Evolutionary conservation across 2,329 filamentous ascomycete species (phyloP), one percentile per base, ranked within the genome.

Genomic region (Hypoxylon sp.): DNA sequence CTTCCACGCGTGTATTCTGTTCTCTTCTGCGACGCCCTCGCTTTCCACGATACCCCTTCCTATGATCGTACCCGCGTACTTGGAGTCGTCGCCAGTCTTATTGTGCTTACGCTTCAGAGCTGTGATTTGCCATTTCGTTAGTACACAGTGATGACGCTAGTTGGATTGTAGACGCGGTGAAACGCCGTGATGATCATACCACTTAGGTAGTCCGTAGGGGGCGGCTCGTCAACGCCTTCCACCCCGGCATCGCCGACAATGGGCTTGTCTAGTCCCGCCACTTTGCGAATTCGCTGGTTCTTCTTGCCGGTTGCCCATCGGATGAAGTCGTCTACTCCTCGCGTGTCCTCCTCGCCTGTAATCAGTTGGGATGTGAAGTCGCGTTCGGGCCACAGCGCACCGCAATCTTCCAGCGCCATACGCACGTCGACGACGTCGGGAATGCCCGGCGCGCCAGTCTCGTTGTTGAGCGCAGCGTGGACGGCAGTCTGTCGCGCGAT

Each of bases 41-140:
- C 88, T 89, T 62, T 90, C 87, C 72, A 97, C 93, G 52, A 86
- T 86, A 48, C 86, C 84, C 71, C 90, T 90, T 3, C 95, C 95
- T 10, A 98, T 84, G 0, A 96, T 87, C 0, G 95, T 97, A 30
- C 93, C 93, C 72, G 91, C 89, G 78, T 93, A 97, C 75, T 95
- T 91, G 9, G 91, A 90, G 75, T 97, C 94, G 75, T 97, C 93
- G 68, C 92, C 93, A 0, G 91, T 92, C 74, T 96, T 97, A 81
- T 91, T 94, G 79, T 97, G 93, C 77, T 97, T 97, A 81, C 94
- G 96, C 80, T 97, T 98, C 45, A 98, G 82, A 3, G 90, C 91
- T 92, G 71, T 55, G n/a, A 13, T 52, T 48, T 1, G 11, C 3
- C 2, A n/a, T n/a, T 43, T 36, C 23, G 45, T 70, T 53, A 70